These are phyloP conservation scores for Musa beccarii DNA, from an alignment of 176 grass and related monocot species.

Conservation along the genomic window DNA sequence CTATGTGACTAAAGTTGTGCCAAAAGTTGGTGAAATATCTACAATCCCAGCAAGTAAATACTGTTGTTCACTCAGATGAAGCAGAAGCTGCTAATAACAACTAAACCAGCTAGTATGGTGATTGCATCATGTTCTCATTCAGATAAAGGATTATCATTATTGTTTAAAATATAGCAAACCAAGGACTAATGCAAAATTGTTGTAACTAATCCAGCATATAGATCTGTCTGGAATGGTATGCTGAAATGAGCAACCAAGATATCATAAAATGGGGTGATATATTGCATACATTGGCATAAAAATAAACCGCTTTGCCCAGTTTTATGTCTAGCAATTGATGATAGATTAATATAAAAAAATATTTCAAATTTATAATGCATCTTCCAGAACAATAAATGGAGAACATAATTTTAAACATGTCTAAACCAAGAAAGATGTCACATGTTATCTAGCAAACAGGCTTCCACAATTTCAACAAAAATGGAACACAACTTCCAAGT, in stretches of 20 bases:
- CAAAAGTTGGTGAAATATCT: not conserved
- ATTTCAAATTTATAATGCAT: not conserved
- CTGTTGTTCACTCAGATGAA: not conserved
- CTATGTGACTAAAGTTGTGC: not conserved
- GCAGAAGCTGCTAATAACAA: not conserved
- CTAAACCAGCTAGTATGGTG: not conserved
- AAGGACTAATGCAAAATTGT: not conserved
- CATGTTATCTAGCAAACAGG: too few relatives aligned
- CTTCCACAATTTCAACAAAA: too few relatives aligned
- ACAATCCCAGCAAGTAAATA: not conserved
- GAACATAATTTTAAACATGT: too few relatives aligned
- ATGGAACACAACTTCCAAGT: too few relatives aligned
- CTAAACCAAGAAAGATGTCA: too few relatives aligned
- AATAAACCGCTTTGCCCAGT: not conserved
- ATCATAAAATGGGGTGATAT: not conserved
- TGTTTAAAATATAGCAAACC: not conserved
- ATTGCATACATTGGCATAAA: not conserved
- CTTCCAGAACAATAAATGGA: too few relatives aligned
- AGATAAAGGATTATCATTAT: not conserved
- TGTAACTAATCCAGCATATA: not conserved
- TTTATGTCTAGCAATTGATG: not conserved
- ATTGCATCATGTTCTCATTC: not conserved
- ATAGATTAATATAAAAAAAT: not conserved
- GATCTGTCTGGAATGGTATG: not conserved
- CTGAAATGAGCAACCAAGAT: not conserved